A percentile compares a stretch with the other conserved stretches of the same genome.
phyloP scores from a whole-genome alignment of 352 stramenopile species.

The Pythium apleroticum region DNA sequence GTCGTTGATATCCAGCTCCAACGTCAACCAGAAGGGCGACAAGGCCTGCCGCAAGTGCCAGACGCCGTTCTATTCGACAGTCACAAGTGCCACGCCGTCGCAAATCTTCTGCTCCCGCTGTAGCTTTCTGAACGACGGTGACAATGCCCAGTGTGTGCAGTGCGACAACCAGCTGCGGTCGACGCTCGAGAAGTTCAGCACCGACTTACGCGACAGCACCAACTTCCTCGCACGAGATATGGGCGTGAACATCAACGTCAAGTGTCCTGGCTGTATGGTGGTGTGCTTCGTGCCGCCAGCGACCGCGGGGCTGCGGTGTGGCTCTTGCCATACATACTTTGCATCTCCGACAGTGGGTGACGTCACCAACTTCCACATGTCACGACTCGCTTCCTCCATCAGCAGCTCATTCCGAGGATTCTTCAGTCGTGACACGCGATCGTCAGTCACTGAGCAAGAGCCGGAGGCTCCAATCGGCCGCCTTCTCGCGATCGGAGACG shows the following conservation, averaged over 20 bases:
- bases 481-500: constrained; percentile 61
- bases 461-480: constrained; percentile 52
- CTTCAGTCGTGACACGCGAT: constrained; percentile 41
- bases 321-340: constrained; percentile 82
- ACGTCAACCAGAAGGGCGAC: constrained; percentile 55
- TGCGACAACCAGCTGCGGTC: constrained; percentile 79
- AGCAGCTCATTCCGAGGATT: constrained; percentile 76
- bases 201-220: constrained; percentile 72
- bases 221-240: constrained; percentile 81
- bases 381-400: constrained; percentile 70
- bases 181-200: constrained; percentile 69
- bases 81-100: constrained; percentile 63
- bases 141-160: constrained; percentile 63
- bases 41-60: constrained; percentile 65
- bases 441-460: constrained; percentile 34
- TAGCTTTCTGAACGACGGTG: constrained; percentile 73
- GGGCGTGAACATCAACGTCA: constrained; percentile 83
- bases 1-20: constrained; percentile 28
- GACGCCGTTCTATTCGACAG: constrained; percentile 59
- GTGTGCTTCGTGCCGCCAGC: constrained; percentile 76
- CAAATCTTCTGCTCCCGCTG: constrained; percentile 81
- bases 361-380: constrained; percentile 85
- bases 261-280: constrained; percentile 73
- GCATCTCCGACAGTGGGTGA: constrained; percentile 73
- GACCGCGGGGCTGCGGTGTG: constrained; percentile 76